Evolutionary conservation across 2,329 filamentous ascomycete species (phyloP), one percentile per base, ranked within the genome.

Genomic region (Aspergillus jensenii): DNA sequence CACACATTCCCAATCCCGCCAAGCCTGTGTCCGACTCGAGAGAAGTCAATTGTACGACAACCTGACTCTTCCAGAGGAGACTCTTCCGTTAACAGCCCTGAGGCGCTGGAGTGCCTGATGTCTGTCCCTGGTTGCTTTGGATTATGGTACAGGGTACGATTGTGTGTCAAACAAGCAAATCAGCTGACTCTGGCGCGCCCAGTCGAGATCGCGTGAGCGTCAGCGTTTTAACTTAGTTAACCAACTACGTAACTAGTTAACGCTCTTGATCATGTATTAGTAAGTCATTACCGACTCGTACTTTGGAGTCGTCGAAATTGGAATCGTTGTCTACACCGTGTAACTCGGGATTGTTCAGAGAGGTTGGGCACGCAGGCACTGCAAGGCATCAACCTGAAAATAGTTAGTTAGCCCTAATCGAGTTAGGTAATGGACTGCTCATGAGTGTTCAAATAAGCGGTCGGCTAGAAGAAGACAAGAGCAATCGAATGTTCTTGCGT

Each of bases 401-500:
- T 9, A 37, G n/a, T 46, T 23, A 25, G 7, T n/a, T 45, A 45
- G 12, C 43, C 44, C 44, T 17, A 17, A 46, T 31, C 15, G 14
- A 27, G 25, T 46, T 46, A 46, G 27, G 27, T 31, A 31, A 31
- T 31, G 4, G 27, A 31, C 27, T 31, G 27, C 6, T 27, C 44
- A 46, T 31, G 23, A 8, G 11, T 23, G 14, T 27, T 27, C 21
- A 27, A 27, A 46, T n/a, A 27, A 31, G 44, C 44, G 23, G 44
- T 46, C 17, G 23, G 11, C 23, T 25, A 17, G 33, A 37, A 25
- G 27, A 37, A 43, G 39, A 46, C 35, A 45, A 53, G 21, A 40
- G 51, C 14, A 46, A 35, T 45, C 23, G 51, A 53, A 46, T 39
- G 19, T 53, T 53, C 51, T 53, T 25, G 23, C n/a, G 25, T 35